Percentiles rank a stretch among this genome's conserved stretches.
These are phyloP conservation scores for Rauvolfia tetraphylla DNA, from an alignment of 257 asterid species.

Conservation along the genomic window DNA sequence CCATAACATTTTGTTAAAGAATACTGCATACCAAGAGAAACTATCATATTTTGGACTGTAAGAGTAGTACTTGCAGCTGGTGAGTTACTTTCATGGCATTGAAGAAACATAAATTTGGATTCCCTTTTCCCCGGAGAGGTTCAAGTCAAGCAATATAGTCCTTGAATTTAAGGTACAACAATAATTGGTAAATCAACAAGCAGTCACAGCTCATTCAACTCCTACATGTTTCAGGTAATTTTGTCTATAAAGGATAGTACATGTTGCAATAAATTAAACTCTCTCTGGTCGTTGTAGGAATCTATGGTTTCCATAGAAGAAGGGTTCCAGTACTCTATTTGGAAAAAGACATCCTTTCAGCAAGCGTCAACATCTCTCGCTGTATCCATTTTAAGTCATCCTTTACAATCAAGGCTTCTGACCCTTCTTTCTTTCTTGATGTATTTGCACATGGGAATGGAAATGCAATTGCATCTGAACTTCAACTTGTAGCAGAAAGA, in stretches of 20 bases:
- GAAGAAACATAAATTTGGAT: slow-evolving; percentile 1
- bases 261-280: slow-evolving; percentile 24
- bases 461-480: not conserved
- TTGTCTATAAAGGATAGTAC: slow-evolving; percentile 17
- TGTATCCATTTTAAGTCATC: not conserved
- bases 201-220: not conserved
- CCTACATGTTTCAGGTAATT: slow-evolving; percentile 1
- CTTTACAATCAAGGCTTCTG: not conserved
- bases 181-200: not conserved
- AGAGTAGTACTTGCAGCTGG: not conserved
- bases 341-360: not conserved
- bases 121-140: not conserved
- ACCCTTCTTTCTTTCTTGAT: not conserved
- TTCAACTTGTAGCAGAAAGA: not conserved
- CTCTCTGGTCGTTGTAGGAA: slow-evolving; percentile 22
- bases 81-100: slow-evolving; percentile 12
- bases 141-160: not conserved
- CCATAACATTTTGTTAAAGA: not conserved
- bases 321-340: slow-evolving; percentile 14
- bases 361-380: not conserved
- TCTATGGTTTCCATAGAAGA: slow-evolving; percentile 37
- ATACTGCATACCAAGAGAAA: not conserved
- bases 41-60: not conserved
- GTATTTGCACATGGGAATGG: not conserved
- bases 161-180: not conserved